Conservation (phyloP, 2,329 filamentous ascomycete genomes). For the Botrytis fragariae region DNA sequence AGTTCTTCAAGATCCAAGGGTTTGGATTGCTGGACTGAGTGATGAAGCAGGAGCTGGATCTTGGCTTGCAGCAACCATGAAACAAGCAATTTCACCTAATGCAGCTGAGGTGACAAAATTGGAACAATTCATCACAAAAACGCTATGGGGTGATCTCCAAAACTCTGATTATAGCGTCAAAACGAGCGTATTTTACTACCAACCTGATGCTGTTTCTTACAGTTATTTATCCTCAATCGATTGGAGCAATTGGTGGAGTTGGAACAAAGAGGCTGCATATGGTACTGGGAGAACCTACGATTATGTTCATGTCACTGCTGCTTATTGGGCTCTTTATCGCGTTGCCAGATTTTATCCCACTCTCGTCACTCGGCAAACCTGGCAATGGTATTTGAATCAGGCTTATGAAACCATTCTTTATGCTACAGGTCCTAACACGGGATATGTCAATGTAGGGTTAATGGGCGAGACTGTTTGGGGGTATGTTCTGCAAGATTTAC, state of each 20-base stretch:
- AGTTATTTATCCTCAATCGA: constrained; percentile 45
- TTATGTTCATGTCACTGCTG: constrained; percentile 55
- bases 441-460: constrained; percentile 48
- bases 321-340: constrained; percentile 58
- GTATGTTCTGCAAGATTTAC: constrained; percentile 50
- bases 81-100: constrained; percentile 51
- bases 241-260: constrained; percentile 52
- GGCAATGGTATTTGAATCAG: constrained; percentile 55
- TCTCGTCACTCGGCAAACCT: constrained; percentile 43
- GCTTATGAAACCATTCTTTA: constrained; percentile 51
- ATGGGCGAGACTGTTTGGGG: constrained; percentile 61
- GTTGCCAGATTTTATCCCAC: constrained; percentile 50
- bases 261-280: constrained; percentile 48
- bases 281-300: constrained; percentile 53
- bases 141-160: constrained; percentile 51
- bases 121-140: constrained; percentile 52
- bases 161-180: constrained; percentile 48
- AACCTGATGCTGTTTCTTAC: constrained; percentile 46
- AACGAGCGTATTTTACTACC: constrained; percentile 57
- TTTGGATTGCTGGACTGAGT: constrained; percentile 59
- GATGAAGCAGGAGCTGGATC: constrained; percentile 59
- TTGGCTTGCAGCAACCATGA: constrained; percentile 54
- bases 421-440: constrained; percentile 41
- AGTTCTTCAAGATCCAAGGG: constrained; percentile 49
- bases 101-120: constrained; percentile 50